These are phyloP conservation scores for Aspergillus cavernicola DNA, from an alignment of 495 filamentous ascomycete species.

Conservation along the genomic window DNA sequence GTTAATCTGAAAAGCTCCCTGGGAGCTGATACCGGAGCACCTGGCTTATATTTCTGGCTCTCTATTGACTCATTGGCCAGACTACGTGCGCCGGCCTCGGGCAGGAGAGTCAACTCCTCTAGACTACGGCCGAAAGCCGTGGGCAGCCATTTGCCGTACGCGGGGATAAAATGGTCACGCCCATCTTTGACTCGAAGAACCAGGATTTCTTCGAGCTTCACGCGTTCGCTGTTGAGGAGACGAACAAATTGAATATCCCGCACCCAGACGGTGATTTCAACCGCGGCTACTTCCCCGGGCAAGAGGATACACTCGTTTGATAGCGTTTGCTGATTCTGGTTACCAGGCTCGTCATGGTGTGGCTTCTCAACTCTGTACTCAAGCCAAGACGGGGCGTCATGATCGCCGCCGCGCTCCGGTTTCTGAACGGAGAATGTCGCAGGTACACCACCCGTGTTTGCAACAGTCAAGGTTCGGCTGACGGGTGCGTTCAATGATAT, in stretches of 20 bases:
- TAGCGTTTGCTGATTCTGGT: slow-evolving; percentile 29
- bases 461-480: slow-evolving; percentile 68
- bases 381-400: slow-evolving; percentile 59
- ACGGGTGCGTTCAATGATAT: slow-evolving; percentile 64
- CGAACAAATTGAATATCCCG: slow-evolving; percentile 59
- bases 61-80: slow-evolving; percentile 30
- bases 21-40: slow-evolving; percentile 67
- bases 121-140: slow-evolving; percentile 81
- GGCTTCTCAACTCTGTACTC: slow-evolving; percentile 55
- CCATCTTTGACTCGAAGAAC: slow-evolving; percentile 83
- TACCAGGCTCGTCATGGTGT: slow-evolving; percentile 29
- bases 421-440: slow-evolving; percentile 74
- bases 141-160: slow-evolving; percentile 72
- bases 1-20: slow-evolving; percentile 85
- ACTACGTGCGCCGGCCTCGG: slow-evolving; percentile 66
- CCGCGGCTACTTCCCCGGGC: slow-evolving; percentile 77
- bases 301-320: slow-evolving; percentile 56
- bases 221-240: slow-evolving; percentile 63
- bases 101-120: slow-evolving; percentile 77
- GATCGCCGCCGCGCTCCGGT: slow-evolving; percentile 47
- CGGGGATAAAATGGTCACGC: slow-evolving; percentile 85
- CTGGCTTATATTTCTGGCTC: slow-evolving; percentile 35
- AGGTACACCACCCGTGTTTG: slow-evolving; percentile 79
- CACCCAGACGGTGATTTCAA: slow-evolving; percentile 62
- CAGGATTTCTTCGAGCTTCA: slow-evolving; percentile 76